These are phyloP conservation scores for Hymenotorrendiella dingleyae DNA, from an alignment of 2,329 filamentous ascomycete species.

Conservation along the genomic window DNA sequence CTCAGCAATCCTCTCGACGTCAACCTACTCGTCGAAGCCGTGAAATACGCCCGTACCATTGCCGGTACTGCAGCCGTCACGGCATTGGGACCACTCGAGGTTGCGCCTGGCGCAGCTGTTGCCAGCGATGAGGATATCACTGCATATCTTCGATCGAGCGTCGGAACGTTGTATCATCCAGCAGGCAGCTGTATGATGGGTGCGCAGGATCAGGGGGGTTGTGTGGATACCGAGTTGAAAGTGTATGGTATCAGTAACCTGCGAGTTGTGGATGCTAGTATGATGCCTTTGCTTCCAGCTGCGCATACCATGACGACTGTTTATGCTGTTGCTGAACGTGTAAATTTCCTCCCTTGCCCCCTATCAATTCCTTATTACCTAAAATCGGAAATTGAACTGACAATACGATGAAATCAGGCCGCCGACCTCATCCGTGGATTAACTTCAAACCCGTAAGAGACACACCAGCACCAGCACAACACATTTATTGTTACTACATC, in stretches of 20 bases:
- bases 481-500: no score
- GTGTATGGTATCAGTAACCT: conserved; percentile 15
- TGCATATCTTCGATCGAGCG: conserved; percentile 23
- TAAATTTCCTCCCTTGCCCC: not conserved
- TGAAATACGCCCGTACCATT: not conserved
- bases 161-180: conserved; percentile 33
- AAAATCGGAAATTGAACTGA: no score
- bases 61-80: conserved; percentile 17
- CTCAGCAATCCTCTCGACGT: conserved; percentile 34
- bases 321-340: conserved; percentile 7
- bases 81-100: conserved; percentile 23
- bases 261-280: conserved; percentile 11
- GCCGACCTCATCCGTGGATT: no score
- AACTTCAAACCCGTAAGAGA: no score
- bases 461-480: no score
- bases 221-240: conserved; percentile 13
- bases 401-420: no score
- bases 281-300: conserved; percentile 2
- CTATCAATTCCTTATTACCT: no score
- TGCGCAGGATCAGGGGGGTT: conserved; percentile 12
- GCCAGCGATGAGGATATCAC: conserved; percentile 23
- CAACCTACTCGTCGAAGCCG: conserved; percentile 26
- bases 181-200: conserved; percentile 28
- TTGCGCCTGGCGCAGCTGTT: conserved; percentile 25
- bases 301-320: conserved; percentile 1